Base-by-base conservation (phyloP, 1,284 basidiomycete species). In the Blastosporella zonata region DNA sequence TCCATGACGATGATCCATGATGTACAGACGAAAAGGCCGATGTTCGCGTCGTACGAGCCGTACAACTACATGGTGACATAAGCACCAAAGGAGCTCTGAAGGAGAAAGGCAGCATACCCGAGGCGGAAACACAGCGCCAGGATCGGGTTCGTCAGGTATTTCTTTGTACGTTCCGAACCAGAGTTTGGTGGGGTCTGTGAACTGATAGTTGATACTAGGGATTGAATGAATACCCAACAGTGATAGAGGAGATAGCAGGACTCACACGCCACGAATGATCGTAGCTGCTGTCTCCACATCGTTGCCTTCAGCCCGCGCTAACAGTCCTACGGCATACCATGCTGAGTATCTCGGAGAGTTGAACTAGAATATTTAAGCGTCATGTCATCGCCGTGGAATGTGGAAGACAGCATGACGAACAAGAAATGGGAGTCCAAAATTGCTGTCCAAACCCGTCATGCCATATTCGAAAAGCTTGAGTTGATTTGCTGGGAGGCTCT, bases 1-100 rank as follows among this genome's bases (percentile, higher is more conserved):
- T 64, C 64, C 49, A 66, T 57, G 25, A 60, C 47, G 29, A 66
- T 63, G 34, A 66, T 65, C 54, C 59, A 63, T 4, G 64, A 60
- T 2, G 63, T 66, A 33, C 57, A 58, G 8, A 66, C 58, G 43
- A 66, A 65, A 0, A 65, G 53, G 2, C 54, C 62, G 39, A 52
- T 43, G 37, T 67, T 67, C 3, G 52, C 46, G 42, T 67, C 63
- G 38, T 65, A 67, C 1, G 63, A 62, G 2, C 20, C 39, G 45
- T 67, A 67, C 3, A 34, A 17, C 62, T 34, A 34, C 4, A 4
- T 13, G 13, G 29, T 10, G 6, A 27, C 6, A 5, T 10, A 27
- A 27, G 10, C 25, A 27, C 10, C 25, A 27, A 10, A 27, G 10
- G 25, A 7, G 13, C 6, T 12, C 29, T 9, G 17, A 3, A 37